These are phyloP conservation scores for Candida palmyrensis DNA, from an alignment of 805 yeast genomes.

Conservation along the genomic window DNA sequence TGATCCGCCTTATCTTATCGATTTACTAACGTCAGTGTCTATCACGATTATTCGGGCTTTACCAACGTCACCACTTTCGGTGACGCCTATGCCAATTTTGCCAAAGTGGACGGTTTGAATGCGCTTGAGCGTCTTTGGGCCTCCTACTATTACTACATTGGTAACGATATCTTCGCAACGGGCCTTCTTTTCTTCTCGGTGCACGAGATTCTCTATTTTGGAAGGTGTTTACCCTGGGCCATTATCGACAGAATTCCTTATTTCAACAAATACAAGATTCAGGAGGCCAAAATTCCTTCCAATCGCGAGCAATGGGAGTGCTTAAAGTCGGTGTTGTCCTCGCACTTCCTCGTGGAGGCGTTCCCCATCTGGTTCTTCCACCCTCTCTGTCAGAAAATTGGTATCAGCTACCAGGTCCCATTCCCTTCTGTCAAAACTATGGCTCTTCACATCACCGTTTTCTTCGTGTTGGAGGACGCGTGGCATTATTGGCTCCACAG, in stretches of 20 bases:
- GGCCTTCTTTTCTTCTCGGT: slow-evolving; percentile 51
- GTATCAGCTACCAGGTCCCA: slow-evolving; percentile 47
- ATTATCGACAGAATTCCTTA: slow-evolving; percentile 49
- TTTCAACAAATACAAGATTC: slow-evolving; percentile 50
- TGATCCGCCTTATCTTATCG: too few species aligned
- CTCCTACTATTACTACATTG: slow-evolving; percentile 49
- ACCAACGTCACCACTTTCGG: slow-evolving; percentile 23
- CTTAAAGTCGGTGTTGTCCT: slow-evolving; percentile 49
- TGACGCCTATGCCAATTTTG: slow-evolving; percentile 25
- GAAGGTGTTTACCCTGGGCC: slow-evolving; percentile 56
- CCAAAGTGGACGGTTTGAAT: slow-evolving; percentile 23
- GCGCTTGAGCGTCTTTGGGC: slow-evolving; percentile 48
- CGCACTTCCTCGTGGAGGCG: slow-evolving; percentile 55
- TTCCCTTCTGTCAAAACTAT: slow-evolving; percentile 44
- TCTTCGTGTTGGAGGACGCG: slow-evolving; percentile 50
- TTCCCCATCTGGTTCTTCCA: slow-evolving; percentile 62
- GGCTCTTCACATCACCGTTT: slow-evolving; percentile 40
- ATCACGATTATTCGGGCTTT: slow-evolving; percentile 30
- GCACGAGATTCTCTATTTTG: slow-evolving; percentile 55
- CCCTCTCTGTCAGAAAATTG: slow-evolving; percentile 46
- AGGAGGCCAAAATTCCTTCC: slow-evolving; percentile 47
- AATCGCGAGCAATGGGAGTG: slow-evolving; percentile 61
- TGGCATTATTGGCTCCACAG: slow-evolving; percentile 63
- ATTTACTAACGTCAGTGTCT: slow-evolving; percentile 15
- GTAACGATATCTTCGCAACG: slow-evolving; percentile 52